Percentiles rank a stretch among this genome's conserved stretches.
phyloP scores from a whole-genome alignment of 2,329 filamentous ascomycete species.

The Fusarium circinatum region DNA sequence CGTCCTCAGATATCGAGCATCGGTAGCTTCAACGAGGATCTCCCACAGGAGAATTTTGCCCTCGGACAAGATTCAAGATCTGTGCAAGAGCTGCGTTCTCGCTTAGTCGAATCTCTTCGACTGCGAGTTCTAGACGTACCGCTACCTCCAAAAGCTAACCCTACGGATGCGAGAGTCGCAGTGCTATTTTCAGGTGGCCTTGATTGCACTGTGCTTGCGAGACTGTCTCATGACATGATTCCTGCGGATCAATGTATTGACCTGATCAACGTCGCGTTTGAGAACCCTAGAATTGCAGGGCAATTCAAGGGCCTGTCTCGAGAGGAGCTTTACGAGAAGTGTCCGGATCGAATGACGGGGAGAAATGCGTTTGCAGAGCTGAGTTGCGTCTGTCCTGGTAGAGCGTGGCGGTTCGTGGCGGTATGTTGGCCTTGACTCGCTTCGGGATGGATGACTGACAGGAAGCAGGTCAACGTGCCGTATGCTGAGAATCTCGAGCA shows the following conservation, averaged over 20 bases:
- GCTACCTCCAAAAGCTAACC: constrained; percentile 55
- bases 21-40: constrained; percentile 60
- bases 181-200: constrained; percentile 94
- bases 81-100: constrained; percentile 63
- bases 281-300: constrained; percentile 82
- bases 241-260: constrained; percentile 78
- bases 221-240: constrained; percentile 80
- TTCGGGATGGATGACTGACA: not conserved
- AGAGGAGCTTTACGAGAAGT: constrained; percentile 75
- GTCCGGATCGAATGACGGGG: constrained; percentile 90
- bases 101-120: constrained; percentile 69
- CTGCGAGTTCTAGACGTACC: constrained; percentile 75
- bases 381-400: constrained; percentile 70
- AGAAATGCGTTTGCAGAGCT: constrained; percentile 84
- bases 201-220: constrained; percentile 89
- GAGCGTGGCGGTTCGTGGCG: constrained; percentile 85
- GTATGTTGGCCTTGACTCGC: constrained; percentile 52
- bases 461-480: constrained; percentile 76
- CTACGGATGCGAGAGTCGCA: constrained; percentile 68
- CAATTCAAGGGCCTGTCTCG: constrained; percentile 54
- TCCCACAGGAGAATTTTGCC: constrained; percentile 49
- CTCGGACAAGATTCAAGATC: constrained; percentile 54
- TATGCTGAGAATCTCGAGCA: constrained; percentile 79
- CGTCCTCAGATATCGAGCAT: constrained; percentile 62
- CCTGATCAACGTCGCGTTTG: constrained; percentile 94